Evolutionary conservation across 2,329 filamentous ascomycete species (phyloP).

Genomic region (Colletotrichum ledebouriae): DNA sequence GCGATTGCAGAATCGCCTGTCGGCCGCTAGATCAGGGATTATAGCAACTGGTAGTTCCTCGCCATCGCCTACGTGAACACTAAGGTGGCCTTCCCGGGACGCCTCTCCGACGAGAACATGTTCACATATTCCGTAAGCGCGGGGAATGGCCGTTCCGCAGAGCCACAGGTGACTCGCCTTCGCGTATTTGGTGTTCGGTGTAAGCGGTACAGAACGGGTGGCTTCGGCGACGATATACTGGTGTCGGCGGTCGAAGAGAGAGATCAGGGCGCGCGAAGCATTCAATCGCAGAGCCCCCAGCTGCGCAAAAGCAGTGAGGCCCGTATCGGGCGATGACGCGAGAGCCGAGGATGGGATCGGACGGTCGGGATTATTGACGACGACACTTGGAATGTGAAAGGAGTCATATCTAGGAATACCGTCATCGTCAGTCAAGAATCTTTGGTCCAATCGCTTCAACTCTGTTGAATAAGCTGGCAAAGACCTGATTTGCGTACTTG

Average conservation of each 20-base stretch:
- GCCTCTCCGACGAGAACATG: slow-evolving; percentile 44
- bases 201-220: slow-evolving; percentile 56
- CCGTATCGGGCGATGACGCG: slow-evolving; percentile 51
- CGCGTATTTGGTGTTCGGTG: slow-evolving; percentile 42
- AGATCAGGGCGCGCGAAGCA: slow-evolving; percentile 58
- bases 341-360: slow-evolving; percentile 47
- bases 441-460: neutral
- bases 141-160: slow-evolving; percentile 49
- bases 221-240: slow-evolving; percentile 67
- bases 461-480: neutral
- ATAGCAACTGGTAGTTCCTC: slow-evolving; percentile 51
- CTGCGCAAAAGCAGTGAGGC: slow-evolving; percentile 64
- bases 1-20: slow-evolving; percentile 50
- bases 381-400: slow-evolving; percentile 37
- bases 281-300: slow-evolving; percentile 60
- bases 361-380: slow-evolving; percentile 45
- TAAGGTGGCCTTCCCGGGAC: neutral
- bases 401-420: slow-evolving; percentile 41
- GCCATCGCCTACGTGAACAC: neutral
- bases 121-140: slow-evolving; percentile 49
- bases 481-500: slow-evolving; percentile 43
- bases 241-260: slow-evolving; percentile 62
- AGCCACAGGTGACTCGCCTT: slow-evolving; percentile 45
- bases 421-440: slow-evolving; percentile 7
- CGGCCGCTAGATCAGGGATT: slow-evolving; percentile 51